Percentiles rank a stretch among this genome's conserved stretches.
phyloP scores from a whole-genome alignment of 495 filamentous ascomycete genomes.

The Friedmanniomyces endolithicus region DNA sequence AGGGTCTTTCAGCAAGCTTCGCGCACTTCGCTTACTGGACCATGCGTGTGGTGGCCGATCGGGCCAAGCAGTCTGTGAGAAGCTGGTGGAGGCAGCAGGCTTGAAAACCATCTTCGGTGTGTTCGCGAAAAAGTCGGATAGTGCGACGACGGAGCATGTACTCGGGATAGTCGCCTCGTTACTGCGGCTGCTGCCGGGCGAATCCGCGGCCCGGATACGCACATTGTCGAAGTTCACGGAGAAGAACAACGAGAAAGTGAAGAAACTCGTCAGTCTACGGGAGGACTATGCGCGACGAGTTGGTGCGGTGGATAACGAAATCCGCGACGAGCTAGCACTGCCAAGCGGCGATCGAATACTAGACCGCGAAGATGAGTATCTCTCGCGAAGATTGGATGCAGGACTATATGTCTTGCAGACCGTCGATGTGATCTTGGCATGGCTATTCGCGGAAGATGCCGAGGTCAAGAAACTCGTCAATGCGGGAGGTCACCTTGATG shows the following conservation, averaged over 20 bases:
- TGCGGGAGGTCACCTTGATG: constrained; percentile 48
- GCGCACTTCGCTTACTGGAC: constrained; percentile 69
- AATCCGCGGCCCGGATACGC: constrained; percentile 68
- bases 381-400: constrained; percentile 72
- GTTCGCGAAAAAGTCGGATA: constrained; percentile 73
- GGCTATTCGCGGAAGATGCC: constrained; percentile 84
- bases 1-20: constrained; percentile 64
- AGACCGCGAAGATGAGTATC: constrained; percentile 61
- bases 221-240: constrained; percentile 81
- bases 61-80: constrained; percentile 50
- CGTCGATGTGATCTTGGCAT: constrained; percentile 78
- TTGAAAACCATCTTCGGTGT: constrained; percentile 72
- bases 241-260: constrained; percentile 42
- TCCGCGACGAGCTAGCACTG: constrained; percentile 41
- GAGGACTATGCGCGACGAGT: constrained; percentile 58
- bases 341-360: constrained; percentile 46
- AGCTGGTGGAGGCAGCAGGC: constrained; percentile 70
- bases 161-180: constrained; percentile 80
- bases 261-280: constrained; percentile 61
- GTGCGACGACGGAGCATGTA: constrained; percentile 64
- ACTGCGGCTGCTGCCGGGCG: constrained; percentile 63
- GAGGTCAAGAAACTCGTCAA: constrained; percentile 58
- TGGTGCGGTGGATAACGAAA: constrained; percentile 50
- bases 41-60: constrained; percentile 57
- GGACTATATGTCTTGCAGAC: constrained; percentile 80